Conservation (phyloP, 1,284 basidiomycete genomes). For the Ustilago trichophora region DNA sequence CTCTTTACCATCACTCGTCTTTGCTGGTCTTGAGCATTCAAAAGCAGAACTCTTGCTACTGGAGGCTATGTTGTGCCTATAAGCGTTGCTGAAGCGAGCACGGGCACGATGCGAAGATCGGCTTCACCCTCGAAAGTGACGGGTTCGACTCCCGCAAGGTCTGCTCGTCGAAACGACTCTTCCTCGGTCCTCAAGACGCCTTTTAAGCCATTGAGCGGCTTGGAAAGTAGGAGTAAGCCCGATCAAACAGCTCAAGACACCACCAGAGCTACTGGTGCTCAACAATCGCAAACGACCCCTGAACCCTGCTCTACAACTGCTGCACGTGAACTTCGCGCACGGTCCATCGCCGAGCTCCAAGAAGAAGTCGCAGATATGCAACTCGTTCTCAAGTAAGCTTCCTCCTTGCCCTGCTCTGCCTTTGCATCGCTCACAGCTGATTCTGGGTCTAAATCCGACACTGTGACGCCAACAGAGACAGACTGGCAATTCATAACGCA, state of each 20-base stretch:
- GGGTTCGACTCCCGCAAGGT: background rate
- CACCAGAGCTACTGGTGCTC: background rate
- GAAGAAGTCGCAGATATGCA: conserved; percentile 26
- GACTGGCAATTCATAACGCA: conserved; percentile 23
- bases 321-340: conserved; percentile 9
- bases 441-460: too few species aligned
- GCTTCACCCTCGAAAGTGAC: conserved; percentile 29
- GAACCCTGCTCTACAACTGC: background rate
- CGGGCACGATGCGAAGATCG: conserved; percentile 25
- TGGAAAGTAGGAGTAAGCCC: conserved; percentile 3
- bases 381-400: conserved; percentile 20
- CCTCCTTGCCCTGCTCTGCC: background rate
- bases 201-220: conserved; percentile 27
- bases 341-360: conserved; percentile 12
- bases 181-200: conserved; percentile 19
- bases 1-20: too few species aligned
- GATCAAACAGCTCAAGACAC: background rate
- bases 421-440: too few species aligned
- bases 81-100: background rate
- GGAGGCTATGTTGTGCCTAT: too few species aligned
- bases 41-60: too few species aligned
- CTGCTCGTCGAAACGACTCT: conserved; percentile 1
- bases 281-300: background rate
- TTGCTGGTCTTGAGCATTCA: too few species aligned
- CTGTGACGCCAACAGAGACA: conserved; percentile 1